A percentile compares a stretch with the other conserved stretches of the same genome.
Conservation (phyloP, 2,329 filamentous ascomycete species). For the Penicillium sp. region DNA sequence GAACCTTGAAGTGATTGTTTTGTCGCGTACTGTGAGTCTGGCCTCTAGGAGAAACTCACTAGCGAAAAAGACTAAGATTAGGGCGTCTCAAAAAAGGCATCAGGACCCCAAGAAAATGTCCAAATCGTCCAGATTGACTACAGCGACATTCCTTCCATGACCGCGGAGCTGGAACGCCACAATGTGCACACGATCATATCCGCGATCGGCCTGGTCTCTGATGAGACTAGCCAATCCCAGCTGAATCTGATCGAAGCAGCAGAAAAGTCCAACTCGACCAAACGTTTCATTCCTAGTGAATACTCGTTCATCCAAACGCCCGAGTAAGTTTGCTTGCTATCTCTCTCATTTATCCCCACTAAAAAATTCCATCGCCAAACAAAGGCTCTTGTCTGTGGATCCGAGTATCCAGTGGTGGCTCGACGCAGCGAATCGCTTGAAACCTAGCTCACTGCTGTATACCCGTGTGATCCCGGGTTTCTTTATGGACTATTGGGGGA, state of each 20-base stretch:
- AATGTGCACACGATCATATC: conserved; percentile 53
- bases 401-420: conserved; percentile 39
- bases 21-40: conserved; percentile 46
- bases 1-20: conserved; percentile 46
- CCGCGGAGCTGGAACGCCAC: conserved; percentile 39
- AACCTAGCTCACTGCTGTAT: conserved; percentile 42
- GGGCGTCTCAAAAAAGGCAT: neutral
- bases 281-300: conserved; percentile 50
- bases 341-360: neutral
- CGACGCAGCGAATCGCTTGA: conserved; percentile 34
- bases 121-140: conserved; percentile 40
- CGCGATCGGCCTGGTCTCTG: conserved; percentile 39
- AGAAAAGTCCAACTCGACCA: conserved; percentile 42
- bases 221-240: conserved; percentile 39
- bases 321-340: conserved; percentile 30
- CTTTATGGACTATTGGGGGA: conserved; percentile 54
- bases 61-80: conserved; percentile 3
- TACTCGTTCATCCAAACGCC: conserved; percentile 44
- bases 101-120: conserved; percentile 8
- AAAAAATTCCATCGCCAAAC: neutral
- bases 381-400: conserved; percentile 33
- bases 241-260: conserved; percentile 52
- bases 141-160: conserved; percentile 34
- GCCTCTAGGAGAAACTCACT: neutral
- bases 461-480: conserved; percentile 48